Evolutionary conservation across 768 basidiomycete species (phyloP).

Genomic region (Calocybe gangraenosa): DNA sequence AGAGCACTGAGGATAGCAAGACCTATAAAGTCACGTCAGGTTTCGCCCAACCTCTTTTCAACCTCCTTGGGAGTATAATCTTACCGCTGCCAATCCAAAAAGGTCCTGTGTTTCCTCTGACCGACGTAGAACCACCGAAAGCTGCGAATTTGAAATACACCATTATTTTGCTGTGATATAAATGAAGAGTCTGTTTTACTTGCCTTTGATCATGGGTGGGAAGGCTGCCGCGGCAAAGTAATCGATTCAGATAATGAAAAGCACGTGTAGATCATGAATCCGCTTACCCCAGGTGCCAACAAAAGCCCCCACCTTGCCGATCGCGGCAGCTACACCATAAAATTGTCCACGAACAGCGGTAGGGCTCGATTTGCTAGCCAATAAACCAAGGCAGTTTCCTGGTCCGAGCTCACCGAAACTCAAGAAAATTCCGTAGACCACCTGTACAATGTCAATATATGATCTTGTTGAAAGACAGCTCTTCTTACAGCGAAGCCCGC

Average conservation of each 20-base stretch:
- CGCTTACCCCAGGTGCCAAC: slow-evolving; percentile 73
- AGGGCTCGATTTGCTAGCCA: slow-evolving; percentile 82
- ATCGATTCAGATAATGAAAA: neutral
- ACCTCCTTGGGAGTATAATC: slow-evolving; percentile 13
- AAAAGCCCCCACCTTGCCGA: slow-evolving; percentile 84
- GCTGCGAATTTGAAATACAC: slow-evolving; percentile 28
- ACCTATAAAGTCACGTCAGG: slow-evolving; percentile 24
- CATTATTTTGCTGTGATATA: slow-evolving; percentile 9
- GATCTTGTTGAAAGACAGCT: neutral
- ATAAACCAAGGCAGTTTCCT: slow-evolving; percentile 81
- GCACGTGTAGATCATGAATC: neutral
- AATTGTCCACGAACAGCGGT: slow-evolving; percentile 84
- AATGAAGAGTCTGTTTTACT: slow-evolving; percentile 9
- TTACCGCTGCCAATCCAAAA: slow-evolving; percentile 83
- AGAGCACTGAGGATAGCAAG: slow-evolving; percentile 77
- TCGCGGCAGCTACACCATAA: slow-evolving; percentile 82
- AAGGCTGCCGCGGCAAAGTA: slow-evolving; percentile 39
- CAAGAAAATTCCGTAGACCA: slow-evolving; percentile 89
- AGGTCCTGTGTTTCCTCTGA: slow-evolving; percentile 73
- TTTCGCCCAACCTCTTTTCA: too few relatives aligned
- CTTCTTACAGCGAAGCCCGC: slow-evolving; percentile 67
- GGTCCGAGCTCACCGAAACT: slow-evolving; percentile 88
- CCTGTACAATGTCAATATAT: slow-evolving; percentile 28
- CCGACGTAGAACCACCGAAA: slow-evolving; percentile 52
- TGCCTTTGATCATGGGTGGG: slow-evolving; percentile 62